Percentiles rank a stretch among this genome's conserved stretches.
Conservation (phyloP, 1,284 basidiomycete genomes). For the Boletellus dicymbophilus region DNA sequence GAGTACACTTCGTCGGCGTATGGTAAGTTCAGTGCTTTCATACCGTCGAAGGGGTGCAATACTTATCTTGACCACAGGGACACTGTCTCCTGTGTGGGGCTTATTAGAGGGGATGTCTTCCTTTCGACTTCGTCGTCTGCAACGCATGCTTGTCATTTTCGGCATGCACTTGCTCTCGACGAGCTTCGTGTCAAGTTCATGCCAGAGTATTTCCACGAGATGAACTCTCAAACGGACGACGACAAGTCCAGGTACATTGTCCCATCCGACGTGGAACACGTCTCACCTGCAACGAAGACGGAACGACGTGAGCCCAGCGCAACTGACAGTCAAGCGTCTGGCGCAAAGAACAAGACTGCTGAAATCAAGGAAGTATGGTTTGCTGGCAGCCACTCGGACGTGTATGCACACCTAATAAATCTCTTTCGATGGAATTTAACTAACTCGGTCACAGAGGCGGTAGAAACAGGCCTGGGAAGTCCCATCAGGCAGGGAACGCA, state of each 20-base stretch:
- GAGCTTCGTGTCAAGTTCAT: too few relatives aligned
- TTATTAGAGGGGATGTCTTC: slow-evolving; percentile 23
- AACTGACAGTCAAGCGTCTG: too few relatives aligned
- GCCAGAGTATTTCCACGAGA: slow-evolving; percentile 27
- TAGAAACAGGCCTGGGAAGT: slow-evolving; percentile 7
- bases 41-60: too few relatives aligned
- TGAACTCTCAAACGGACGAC: slow-evolving; percentile 17
- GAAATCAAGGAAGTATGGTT: too few relatives aligned
- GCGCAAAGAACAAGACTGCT: too few relatives aligned
- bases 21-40: too few relatives aligned
- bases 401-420: slow-evolving; percentile 21
- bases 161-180: too few relatives aligned
- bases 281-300: too few relatives aligned
- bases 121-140: slow-evolving; percentile 22
- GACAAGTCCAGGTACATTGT: slow-evolving; percentile 11
- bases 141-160: slow-evolving; percentile 34
- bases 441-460: slow-evolving; percentile 22
- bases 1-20: too few relatives aligned
- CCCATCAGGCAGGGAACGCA: slow-evolving; percentile 23
- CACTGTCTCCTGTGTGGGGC: slow-evolving; percentile 38
- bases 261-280: too few relatives aligned
- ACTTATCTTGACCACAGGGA: too few relatives aligned
- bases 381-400: slow-evolving; percentile 36
- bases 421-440: neutral
- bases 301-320: too few relatives aligned